Conservation (phyloP, 2,329 filamentous ascomycete species). For the Aspergillus ustus region DNA sequence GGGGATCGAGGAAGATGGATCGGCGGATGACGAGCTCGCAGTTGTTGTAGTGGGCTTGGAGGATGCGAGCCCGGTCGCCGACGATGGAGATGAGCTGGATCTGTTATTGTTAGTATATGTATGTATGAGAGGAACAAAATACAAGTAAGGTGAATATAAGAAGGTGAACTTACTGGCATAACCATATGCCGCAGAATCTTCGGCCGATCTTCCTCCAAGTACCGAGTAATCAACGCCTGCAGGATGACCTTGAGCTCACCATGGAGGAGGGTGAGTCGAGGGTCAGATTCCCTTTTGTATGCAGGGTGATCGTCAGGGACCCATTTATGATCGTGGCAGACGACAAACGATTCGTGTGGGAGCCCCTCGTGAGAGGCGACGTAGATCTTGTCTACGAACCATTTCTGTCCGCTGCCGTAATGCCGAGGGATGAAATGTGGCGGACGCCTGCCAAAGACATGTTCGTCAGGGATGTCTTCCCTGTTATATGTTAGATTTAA, state of each 20-base stretch:
- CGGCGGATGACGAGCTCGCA: background rate
- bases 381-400: background rate
- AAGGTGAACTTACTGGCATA: background rate
- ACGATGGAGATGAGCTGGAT: background rate
- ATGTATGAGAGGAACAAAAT: background rate
- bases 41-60: background rate
- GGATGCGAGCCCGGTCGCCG: background rate
- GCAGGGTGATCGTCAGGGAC: background rate
- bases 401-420: background rate
- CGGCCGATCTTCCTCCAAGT: background rate
- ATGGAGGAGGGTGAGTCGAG: background rate
- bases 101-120: background rate
- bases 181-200: background rate
- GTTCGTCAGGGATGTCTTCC: background rate
- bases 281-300: too few relatives aligned
- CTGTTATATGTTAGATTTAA: background rate
- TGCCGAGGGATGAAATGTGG: background rate
- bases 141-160: background rate
- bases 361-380: background rate
- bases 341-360: background rate
- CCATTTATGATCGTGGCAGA: background rate
- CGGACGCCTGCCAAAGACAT: background rate
- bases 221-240: background rate
- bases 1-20: background rate
- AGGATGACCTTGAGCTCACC: background rate